Base-by-base conservation (phyloP, 139 green algal genomes). In the Haematococcus lacustris region DNA sequence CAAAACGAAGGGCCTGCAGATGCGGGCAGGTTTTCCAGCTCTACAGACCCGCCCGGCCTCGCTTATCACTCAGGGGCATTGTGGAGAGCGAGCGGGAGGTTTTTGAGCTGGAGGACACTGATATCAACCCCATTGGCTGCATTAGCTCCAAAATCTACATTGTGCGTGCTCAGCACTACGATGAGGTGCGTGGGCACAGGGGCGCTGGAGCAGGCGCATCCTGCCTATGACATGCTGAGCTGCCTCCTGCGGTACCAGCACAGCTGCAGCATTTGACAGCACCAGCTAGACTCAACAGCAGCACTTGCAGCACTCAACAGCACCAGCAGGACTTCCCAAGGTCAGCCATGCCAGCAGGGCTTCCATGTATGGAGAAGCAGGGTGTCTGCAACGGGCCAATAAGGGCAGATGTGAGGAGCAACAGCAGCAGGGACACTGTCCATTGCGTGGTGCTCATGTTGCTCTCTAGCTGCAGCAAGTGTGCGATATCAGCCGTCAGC, bases 81-180 rank as follows among this genome's bases (percentile, higher is more conserved):
- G 73, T 79, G 69, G 77, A 83, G 77, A 83, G 77, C 40, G 77
- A 83, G 39, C 68, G 73, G 21, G 77, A 83, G 63, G 77, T 83
- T 28, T 83, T 83, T 59, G 77, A 83, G 66, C 69, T 83, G 3
- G 77, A 83, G 50, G 77, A 78, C 47, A 75, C 67, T 0, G 77
- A 82, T 59, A 38, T 78, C 28, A 82, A 82, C 67, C 71, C 59
- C 41, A 73, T 79, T 64, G 79, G 79, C 1, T 85, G 79, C 72
- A 85, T 85, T 40, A 76, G 62, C 25, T 75, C 75, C 25, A 85
- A 85, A 62, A 78, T 65, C 68, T 37, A 34, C 25, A 70, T 85
- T 25, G 43, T 82, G 1, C 60, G 62, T 17, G 73, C 71, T 0
- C 33, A 30, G 32, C 73, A 60, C 33, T 85, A 85, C 28, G 79